Base-by-base conservation (phyloP, 768 basidiomycete genomes). In the Macrolepiota fuliginosa region DNA sequence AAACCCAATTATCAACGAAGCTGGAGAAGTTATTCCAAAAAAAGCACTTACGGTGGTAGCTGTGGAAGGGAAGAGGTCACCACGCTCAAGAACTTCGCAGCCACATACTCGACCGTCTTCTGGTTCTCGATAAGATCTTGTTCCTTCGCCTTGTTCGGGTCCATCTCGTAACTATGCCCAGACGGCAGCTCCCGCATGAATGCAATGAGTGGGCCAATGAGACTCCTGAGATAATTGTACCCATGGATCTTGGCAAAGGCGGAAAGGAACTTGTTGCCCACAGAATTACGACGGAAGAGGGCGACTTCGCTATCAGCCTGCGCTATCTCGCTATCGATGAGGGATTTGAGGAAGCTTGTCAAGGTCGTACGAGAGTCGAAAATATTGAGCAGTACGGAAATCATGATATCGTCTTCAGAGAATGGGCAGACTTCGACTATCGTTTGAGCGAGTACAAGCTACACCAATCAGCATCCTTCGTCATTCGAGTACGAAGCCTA, bases 191-290 rank as follows among this genome's bases (percentile, higher is more conserved):
- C 77, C 4, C 81, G 73, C 83, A 97, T 90, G 22, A 83, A 84
- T 65, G 88, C 83, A 64, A 97, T 81, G 32, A 96, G 78, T 2
- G 94, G 92, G 46, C 82, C 77, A 50, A 96, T 83, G 24, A 96
- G 80, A 49, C 81, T 84, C 19, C 94, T 83, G n/a, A 97, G 78
- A 72, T 96, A 97, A 61, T 88, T 87, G 72, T 96, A 97, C 3
- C 95, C 96, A 63, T 95, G 92, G n/a, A 90, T 85, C 69, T 82
- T 87, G 3, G 92, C 92, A 67, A 96, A 96, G 1, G 88, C 85
- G 5, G 92, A 92, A 49, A 97, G 75, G 61, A 98, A 88, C 46
- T 91, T 79, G n/a, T 91, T 91, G 67, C 89, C 93, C 1, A 91
- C 91, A 2, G 91, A 89, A 71, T 96, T 97, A 63, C 90, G 81